Conservation (phyloP, 345 rosid genomes). For the Syzygium aqueum region DNA sequence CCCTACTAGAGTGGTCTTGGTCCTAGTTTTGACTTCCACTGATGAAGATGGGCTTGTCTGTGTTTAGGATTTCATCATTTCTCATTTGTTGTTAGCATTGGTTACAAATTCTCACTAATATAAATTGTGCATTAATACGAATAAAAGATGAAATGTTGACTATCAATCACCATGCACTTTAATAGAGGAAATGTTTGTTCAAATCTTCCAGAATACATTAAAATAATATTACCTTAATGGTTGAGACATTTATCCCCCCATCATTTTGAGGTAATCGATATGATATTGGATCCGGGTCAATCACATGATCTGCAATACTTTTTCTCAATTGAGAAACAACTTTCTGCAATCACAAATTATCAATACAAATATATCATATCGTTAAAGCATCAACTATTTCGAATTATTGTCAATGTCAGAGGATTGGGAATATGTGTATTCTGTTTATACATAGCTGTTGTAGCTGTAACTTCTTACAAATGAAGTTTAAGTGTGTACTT, state of each 20-base stretch:
- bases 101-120: not conserved
- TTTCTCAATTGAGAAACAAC: not conserved
- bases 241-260: not conserved
- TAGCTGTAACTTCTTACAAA: not conserved
- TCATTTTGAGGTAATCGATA: not conserved
- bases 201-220: not conserved
- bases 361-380: not conserved
- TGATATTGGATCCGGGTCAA: not conserved
- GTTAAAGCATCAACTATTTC: not conserved
- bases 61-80: not conserved
- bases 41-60: not conserved
- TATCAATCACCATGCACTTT: not conserved
- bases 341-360: not conserved
- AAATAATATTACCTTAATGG: not conserved
- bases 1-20: not conserved
- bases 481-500: not conserved
- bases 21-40: not conserved
- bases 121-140: not conserved
- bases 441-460: not conserved
- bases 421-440: not conserved
- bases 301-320: not conserved
- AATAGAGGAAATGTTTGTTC: not conserved
- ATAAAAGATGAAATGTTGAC: not conserved
- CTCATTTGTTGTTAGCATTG: not conserved
- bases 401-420: not conserved